Conservation (phyloP, 352 stramenopile genomes). For the Phytopythium chamaehyphon region DNA sequence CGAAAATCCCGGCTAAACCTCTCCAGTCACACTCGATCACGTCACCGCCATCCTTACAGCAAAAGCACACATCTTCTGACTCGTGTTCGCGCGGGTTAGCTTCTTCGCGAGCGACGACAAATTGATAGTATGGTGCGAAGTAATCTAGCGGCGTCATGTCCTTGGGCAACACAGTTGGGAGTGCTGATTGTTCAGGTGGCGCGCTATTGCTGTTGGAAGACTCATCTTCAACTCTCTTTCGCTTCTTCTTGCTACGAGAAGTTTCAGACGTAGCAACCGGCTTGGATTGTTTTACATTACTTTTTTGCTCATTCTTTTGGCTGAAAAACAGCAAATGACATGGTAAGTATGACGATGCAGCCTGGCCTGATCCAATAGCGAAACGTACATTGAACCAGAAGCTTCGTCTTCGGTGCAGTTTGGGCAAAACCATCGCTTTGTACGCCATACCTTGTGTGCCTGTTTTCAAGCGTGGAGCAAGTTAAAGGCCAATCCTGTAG, state of each 20-base stretch:
- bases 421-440: slow-evolving; percentile 56
- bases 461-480: not conserved
- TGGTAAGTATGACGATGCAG: not conserved
- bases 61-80: slow-evolving; percentile 83
- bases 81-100: slow-evolving; percentile 17
- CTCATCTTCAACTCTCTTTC: slow-evolving; percentile 30
- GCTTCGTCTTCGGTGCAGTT: slow-evolving; percentile 46
- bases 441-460: slow-evolving; percentile 47
- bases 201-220: not conserved
- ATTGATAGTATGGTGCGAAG: slow-evolving; percentile 60
- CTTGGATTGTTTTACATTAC: slow-evolving; percentile 1
- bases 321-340: too few species aligned
- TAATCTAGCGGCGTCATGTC: slow-evolving; percentile 63
- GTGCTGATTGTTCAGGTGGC: too few species aligned
- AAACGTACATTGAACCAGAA: not conserved
- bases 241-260: slow-evolving; percentile 37
- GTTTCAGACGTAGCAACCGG: not conserved
- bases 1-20: slow-evolving; percentile 25
- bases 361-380: too few species aligned
- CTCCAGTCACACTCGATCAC: slow-evolving; percentile 81
- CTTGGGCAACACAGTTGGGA: too few species aligned
- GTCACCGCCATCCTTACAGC: slow-evolving; percentile 78
- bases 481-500: not conserved
- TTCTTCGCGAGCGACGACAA: slow-evolving; percentile 44
- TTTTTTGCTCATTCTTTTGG: not conserved